Evolutionary conservation across 2,329 filamentous ascomycete species (phyloP), one percentile per base, ranked within the genome.

Genomic region (Thermochaetoides dissita): DNA sequence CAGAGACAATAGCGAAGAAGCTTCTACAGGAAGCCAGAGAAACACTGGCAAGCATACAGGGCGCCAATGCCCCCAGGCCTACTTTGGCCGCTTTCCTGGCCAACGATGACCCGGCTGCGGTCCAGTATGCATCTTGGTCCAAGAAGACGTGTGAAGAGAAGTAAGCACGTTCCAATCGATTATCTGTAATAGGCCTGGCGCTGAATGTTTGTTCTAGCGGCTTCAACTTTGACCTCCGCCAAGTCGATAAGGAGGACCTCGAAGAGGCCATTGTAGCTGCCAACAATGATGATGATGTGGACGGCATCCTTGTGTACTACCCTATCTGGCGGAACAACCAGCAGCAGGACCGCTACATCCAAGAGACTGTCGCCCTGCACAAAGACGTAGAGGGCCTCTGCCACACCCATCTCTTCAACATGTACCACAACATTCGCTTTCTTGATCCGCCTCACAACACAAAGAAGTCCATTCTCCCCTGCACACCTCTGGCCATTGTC

Each of bases 361-460:
- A 96, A 65, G 88, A 95, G 66, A 85, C 93, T 3, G 87, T 95
- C 43, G 79, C 85, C 43, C 73, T 94, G 36, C 67, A 74, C 61
- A 96, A 98, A 64, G 91, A 98, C 57, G 89, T 98, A 51, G 91
- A 98, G 63, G 91, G 91, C 32, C 76, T 98, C 45, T 86, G 82
- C 54, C 89, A 95, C 64, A 81, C 80, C 58, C 88, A 96, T 66
- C 82, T 96, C 57, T 88, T 89, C 75, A 98, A 98, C 73, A 95
- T 98, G 88, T 98, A 96, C 67, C 84, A 95, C 69, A 98, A 98
- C 67, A 77, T 94, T 55, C 85, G 91, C 51, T 96, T 88, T 68
- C 72, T 98, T 43, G 91, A 98, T 63, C 68, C 79, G 24, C 81
- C 81, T 5, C 63, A 71, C 36, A 84, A 86, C 61, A 71, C 68